A percentile compares a stretch with the other conserved stretches of the same genome.
Evolutionary conservation across 805 yeast species (phyloP).

Genomic region (Kregervanrija delftensis): DNA sequence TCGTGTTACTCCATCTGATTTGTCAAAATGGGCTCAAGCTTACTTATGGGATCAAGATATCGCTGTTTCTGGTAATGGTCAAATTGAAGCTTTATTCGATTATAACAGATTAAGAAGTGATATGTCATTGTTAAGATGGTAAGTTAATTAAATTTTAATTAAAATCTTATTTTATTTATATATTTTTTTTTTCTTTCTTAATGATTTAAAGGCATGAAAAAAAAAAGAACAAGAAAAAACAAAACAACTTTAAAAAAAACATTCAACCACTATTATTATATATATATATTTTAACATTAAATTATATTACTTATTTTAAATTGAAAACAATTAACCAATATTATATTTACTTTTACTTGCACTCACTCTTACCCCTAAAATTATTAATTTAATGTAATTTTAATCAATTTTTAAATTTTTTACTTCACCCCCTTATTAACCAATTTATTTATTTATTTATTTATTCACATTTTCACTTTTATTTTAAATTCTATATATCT

Average conservation of each 20-base stretch:
- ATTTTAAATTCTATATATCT: no score
- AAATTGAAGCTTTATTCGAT: slow-evolving; percentile 77
- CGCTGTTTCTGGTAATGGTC: slow-evolving; percentile 79
- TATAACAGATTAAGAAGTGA: slow-evolving; percentile 83
- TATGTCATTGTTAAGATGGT: slow-evolving; percentile 86
- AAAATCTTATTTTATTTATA: slow-evolving; percentile 1
- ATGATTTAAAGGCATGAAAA: not conserved
- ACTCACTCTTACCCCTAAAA: no score
- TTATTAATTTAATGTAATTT: no score
- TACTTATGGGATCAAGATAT: slow-evolving; percentile 80
- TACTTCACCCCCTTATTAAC: no score
- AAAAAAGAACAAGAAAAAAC: no score
- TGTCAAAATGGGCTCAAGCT: slow-evolving; percentile 68
- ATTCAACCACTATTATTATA: not conserved
- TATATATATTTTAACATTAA: not conserved
- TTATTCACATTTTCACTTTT: no score
- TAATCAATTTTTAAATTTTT: no score
- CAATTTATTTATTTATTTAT: no score
- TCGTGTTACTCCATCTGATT: slow-evolving; percentile 49
- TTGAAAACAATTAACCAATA: not conserved
- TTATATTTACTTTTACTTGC: not conserved
- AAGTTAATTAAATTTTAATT: slow-evolving; percentile 11
- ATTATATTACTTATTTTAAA: not conserved
- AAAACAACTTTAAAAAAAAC: not conserved
- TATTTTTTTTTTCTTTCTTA: slow-evolving; percentile 10